These are phyloP conservation scores for Podaxis mareebaensis DNA, from an alignment of 768 basidiomycete species.

Conservation along the genomic window DNA sequence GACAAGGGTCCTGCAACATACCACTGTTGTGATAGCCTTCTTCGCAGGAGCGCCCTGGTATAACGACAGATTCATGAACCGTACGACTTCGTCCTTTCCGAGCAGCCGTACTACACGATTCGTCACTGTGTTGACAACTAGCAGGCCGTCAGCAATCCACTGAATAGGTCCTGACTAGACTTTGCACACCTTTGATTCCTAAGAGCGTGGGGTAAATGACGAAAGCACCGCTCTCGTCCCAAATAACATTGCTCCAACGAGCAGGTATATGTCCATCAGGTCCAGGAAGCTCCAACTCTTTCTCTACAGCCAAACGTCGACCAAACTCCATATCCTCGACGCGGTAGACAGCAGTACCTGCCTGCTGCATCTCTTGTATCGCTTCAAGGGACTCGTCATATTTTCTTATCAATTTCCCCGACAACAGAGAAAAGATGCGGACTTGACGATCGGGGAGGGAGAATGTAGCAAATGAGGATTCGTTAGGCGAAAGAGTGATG, in stretches of 20 bases:
- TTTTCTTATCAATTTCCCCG: conserved; percentile 85
- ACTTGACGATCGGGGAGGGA: conserved; percentile 94
- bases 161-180: not conserved
- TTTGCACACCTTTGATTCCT: conserved; percentile 83
- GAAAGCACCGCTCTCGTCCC: conserved; percentile 98
- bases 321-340: conserved; percentile 99
- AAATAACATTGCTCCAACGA: conserved; percentile 86
- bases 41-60: conserved; percentile 96
- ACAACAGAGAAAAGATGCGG: conserved; percentile 89
- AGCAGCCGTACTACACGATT: conserved; percentile 87
- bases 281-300: conserved; percentile 84
- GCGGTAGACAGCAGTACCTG: conserved; percentile 87
- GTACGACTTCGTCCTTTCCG: conserved; percentile 91
- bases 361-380: conserved; percentile 98
- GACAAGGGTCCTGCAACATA: conserved; percentile 33
- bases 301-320: conserved; percentile 88
- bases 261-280: conserved; percentile 72
- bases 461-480: conserved; percentile 88
- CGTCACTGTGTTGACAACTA: conserved; percentile 93
- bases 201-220: conserved; percentile 90
- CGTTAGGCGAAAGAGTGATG: conserved; percentile 87
- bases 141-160: not conserved
- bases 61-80: conserved; percentile 84
- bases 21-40: conserved; percentile 77
- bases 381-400: conserved; percentile 95